phyloP scores from a whole-genome alignment of 805 yeast genomes.

The Saccharomyces jurei region DNA sequence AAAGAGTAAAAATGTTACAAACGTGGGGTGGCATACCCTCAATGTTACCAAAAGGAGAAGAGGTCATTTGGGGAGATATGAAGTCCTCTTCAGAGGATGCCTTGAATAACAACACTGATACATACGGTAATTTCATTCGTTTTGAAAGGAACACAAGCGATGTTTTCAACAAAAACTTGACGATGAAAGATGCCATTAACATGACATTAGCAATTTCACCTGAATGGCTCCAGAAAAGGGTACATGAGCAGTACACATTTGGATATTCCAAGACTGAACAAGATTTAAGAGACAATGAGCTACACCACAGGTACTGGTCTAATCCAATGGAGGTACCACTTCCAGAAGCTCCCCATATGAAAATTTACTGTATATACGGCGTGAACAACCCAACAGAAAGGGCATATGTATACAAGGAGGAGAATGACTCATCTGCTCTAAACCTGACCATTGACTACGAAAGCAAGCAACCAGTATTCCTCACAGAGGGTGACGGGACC shows the following conservation, averaged over 20 bases:
- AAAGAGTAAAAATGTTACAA: slow-evolving; percentile 76
- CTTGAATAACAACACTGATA: slow-evolving; percentile 19
- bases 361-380: slow-evolving; percentile 84
- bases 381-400: slow-evolving; percentile 96
- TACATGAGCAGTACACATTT: slow-evolving; percentile 62
- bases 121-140: slow-evolving; percentile 55
- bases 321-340: slow-evolving; percentile 88
- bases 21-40: slow-evolving; percentile 89
- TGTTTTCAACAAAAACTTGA: slow-evolving; percentile 45
- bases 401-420: slow-evolving; percentile 75
- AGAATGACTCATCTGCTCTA: slow-evolving; percentile 43
- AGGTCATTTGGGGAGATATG: slow-evolving; percentile 75
- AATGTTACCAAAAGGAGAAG: slow-evolving; percentile 96
- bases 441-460: slow-evolving; percentile 67
- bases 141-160: slow-evolving; percentile 38
- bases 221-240: slow-evolving; percentile 62
- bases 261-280: slow-evolving; percentile 58
- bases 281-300: slow-evolving; percentile 58
- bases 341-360: slow-evolving; percentile 91
- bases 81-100: slow-evolving; percentile 65
- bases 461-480: slow-evolving; percentile 53
- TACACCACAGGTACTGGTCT: slow-evolving; percentile 78
- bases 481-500: slow-evolving; percentile 96
- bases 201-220: slow-evolving; percentile 60
- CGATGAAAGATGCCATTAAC: slow-evolving; percentile 62